Conservation (phyloP, 2,329 filamentous ascomycete species). For the Plenodomus lindquistii region DNA sequence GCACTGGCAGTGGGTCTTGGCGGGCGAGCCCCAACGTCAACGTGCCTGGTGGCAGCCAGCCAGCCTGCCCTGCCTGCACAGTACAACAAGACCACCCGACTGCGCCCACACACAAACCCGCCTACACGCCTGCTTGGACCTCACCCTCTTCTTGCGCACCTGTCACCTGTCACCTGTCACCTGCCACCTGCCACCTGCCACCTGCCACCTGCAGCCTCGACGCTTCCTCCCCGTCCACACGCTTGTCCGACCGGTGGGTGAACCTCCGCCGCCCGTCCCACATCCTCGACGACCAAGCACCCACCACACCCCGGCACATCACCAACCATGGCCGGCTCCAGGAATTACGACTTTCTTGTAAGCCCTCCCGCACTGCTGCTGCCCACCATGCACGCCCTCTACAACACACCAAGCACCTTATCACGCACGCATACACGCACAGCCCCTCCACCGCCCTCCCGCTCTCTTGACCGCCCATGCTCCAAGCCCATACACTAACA, state of each 20-base stretch:
- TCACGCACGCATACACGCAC: slow-evolving; percentile 5
- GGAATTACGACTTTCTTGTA: slow-evolving; percentile 99
- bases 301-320: neutral
- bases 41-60: slow-evolving; percentile 2
- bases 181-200: slow-evolving; percentile 3
- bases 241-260: neutral
- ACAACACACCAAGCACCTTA: neutral
- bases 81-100: slow-evolving; percentile 2
- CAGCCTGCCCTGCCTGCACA: slow-evolving; percentile 11
- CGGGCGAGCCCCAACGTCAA: slow-evolving; percentile 19
- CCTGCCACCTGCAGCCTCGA: slow-evolving; percentile 9
- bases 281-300: neutral
- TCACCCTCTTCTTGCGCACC: neutral
- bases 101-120: slow-evolving; percentile 2
- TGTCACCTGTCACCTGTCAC: slow-evolving; percentile 2
- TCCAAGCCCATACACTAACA: slow-evolving; percentile 14
- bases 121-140: neutral
- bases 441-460: slow-evolving; percentile 7
- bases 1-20: slow-evolving; percentile 12
- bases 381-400: slow-evolving; percentile 2
- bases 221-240: slow-evolving; percentile 2
- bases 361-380: slow-evolving; percentile 39
- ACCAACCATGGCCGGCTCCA: slow-evolving; percentile 82
- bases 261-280: slow-evolving; percentile 8
- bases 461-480: slow-evolving; percentile 7